Percentiles rank a stretch among this genome's conserved stretches.
Evolutionary conservation across 495 filamentous ascomycete genomes (phyloP).

Genomic region (Massariosphaeria phaeospora): DNA sequence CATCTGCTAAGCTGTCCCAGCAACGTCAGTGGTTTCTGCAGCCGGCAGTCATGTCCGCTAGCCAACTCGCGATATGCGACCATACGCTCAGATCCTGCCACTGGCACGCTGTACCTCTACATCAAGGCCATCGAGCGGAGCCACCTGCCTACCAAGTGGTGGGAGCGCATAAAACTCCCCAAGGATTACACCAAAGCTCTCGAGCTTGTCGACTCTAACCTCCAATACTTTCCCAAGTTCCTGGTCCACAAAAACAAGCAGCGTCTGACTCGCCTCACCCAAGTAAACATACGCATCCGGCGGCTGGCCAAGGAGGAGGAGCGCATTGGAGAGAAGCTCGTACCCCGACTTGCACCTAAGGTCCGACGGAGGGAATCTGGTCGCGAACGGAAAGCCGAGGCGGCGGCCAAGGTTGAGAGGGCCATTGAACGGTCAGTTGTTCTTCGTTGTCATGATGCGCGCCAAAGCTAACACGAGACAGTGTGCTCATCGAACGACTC

Average conservation of each 20-base stretch:
- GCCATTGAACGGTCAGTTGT: no score
- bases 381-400: conserved; percentile 87
- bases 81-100: conserved; percentile 73
- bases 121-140: conserved; percentile 78
- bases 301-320: conserved; percentile 83
- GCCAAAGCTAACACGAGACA: no score
- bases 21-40: conserved; percentile 92
- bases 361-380: conserved; percentile 81
- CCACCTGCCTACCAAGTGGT: conserved; percentile 86
- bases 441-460: no score
- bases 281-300: conserved; percentile 83
- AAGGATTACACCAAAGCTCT: conserved; percentile 85
- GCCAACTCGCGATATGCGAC: conserved; percentile 96
- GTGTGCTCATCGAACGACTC: conserved; percentile 88
- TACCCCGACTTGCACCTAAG: conserved; percentile 90
- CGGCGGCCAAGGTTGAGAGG: conserved; percentile 90
- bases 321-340: conserved; percentile 80
- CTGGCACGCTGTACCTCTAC: conserved; percentile 87
- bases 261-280: conserved; percentile 85
- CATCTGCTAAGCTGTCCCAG: background rate
- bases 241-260: conserved; percentile 97
- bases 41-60: conserved; percentile 88
- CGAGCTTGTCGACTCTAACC: conserved; percentile 76
- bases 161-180: conserved; percentile 90
- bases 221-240: conserved; percentile 97